phyloP scores from a whole-genome alignment of 345 rosid genomes.

The Eutrema japonicum region DNA sequence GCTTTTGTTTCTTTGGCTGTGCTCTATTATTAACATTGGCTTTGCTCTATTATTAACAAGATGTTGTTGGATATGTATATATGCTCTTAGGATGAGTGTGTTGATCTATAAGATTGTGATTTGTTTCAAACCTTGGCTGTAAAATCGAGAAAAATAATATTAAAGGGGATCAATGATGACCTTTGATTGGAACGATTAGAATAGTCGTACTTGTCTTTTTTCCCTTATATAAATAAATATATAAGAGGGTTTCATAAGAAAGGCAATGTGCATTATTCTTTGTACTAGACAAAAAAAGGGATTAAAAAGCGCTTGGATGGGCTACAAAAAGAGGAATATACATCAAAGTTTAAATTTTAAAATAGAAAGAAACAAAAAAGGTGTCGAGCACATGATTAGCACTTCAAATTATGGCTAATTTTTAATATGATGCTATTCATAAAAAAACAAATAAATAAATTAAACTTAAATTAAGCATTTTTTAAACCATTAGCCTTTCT shows the following conservation, averaged over 20 bases:
- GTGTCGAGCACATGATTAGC: constrained; percentile 32
- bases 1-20: constrained; percentile 33
- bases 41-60: background rate
- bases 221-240: background rate
- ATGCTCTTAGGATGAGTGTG: constrained; percentile 31
- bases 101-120: constrained; percentile 23
- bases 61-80: constrained; percentile 24
- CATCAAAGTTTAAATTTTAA: constrained; percentile 26
- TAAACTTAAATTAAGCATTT: too few species aligned
- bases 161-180: constrained; percentile 30
- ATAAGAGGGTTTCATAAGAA: constrained; percentile 25
- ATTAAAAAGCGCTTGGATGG: constrained; percentile 34
- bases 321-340: constrained; percentile 38
- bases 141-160: constrained; percentile 16
- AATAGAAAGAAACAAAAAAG: constrained; percentile 43
- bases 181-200: constrained; percentile 24
- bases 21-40: background rate
- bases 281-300: constrained; percentile 38
- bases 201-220: background rate
- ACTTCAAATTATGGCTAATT: constrained; percentile 23
- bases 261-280: constrained; percentile 37
- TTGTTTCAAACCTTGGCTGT: constrained; percentile 58
- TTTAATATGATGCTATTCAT: background rate
- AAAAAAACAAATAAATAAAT: too few species aligned
- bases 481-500: too few species aligned